Base-by-base conservation (phyloP, 495 filamentous ascomycete genomes). In the Rhypophila decipiens region DNA sequence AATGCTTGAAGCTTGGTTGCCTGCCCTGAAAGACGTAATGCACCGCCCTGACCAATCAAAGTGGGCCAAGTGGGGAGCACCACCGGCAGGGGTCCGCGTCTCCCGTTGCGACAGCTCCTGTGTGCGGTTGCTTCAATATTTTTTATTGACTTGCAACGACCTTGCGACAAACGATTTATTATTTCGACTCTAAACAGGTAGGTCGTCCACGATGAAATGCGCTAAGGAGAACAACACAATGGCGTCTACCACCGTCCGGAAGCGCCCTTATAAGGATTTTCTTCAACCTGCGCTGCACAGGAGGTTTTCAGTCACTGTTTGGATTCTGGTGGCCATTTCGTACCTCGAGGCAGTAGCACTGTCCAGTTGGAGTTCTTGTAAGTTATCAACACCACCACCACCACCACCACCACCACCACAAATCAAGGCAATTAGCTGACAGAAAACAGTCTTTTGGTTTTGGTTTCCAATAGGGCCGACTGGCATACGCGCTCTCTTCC, bases 231-330 rank as follows among this genome's bases (percentile, higher is more conserved):
- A n/a, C n/a, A n/a, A n/a, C 27, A 31, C 27, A 18, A 75, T 75
- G 70, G 61, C 71, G 48, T 51, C 57, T 42, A 57, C 64, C 42
- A 60, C 49, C 50, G 67, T 66, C 50, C 65, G 72, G 64, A 63
- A 63, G 52, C 57, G 58, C 47, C 67, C 69, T 34, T 96, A 96
- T 61, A 82, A 90, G 71, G 86, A 95, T 59, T 90, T 94, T 65
- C 68, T 97, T 47, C 95, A 91, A 33, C 90, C 93, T 27, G 78
- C 86, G 34, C 69, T 97, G 44, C 93, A 98, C 63, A 76, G 87
- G 53, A 77, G 89, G 48, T 97, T 96, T 72, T 82, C 83, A 34
- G 76, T 78, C 44, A 87, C 88, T 24, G 84, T 83, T 38, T 64
- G 76, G 27, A 61, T 87, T 33, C 64, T 86, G 7, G 59, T 91